phyloP scores from a whole-genome alignment of 1,284 basidiomycete species.

The Blastosporella zonata region DNA sequence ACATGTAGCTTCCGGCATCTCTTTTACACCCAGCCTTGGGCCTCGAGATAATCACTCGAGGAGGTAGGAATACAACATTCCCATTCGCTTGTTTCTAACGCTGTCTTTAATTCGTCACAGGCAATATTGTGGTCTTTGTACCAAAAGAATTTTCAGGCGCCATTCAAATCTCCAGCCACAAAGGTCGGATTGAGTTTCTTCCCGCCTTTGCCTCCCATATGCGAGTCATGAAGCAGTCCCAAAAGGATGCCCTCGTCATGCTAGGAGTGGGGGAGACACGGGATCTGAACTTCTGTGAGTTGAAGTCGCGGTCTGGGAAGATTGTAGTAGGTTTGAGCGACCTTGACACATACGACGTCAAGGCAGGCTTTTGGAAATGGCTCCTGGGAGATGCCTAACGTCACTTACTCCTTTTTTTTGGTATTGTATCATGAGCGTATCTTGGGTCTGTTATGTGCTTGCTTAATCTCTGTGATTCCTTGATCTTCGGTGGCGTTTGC shows the following conservation, averaged over 20 bases:
- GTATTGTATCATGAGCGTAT: too few relatives aligned
- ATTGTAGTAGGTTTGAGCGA: conserved; percentile 38
- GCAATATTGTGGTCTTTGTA: conserved; percentile 35
- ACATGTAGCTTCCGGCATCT: conserved; percentile 24
- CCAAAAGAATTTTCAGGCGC: conserved; percentile 37
- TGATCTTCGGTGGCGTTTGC: too few relatives aligned
- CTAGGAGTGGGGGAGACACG: conserved; percentile 26
- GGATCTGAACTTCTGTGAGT: conserved; percentile 34
- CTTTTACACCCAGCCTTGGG: conserved; percentile 32
- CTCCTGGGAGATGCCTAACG: conserved; percentile 13
- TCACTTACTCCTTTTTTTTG: background rate
- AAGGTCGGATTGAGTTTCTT: conserved; percentile 32
- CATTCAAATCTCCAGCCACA: conserved; percentile 35
- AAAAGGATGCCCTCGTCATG: conserved; percentile 35
- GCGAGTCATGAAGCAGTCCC: conserved; percentile 34
- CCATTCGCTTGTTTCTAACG: background rate
- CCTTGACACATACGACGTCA: conserved; percentile 30
- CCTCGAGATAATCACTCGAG: conserved; percentile 32
- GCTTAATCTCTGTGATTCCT: too few relatives aligned
- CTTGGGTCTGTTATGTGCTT: too few relatives aligned
- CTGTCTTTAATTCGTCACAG: conserved; percentile 20
- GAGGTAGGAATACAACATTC: conserved; percentile 24
- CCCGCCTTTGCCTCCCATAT: conserved; percentile 30
- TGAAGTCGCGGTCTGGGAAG: conserved; percentile 32
- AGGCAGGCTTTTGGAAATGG: conserved; percentile 37